These are phyloP conservation scores for Citrus unshiu DNA, from an alignment of 345 rosid species.

Conservation along the genomic window DNA sequence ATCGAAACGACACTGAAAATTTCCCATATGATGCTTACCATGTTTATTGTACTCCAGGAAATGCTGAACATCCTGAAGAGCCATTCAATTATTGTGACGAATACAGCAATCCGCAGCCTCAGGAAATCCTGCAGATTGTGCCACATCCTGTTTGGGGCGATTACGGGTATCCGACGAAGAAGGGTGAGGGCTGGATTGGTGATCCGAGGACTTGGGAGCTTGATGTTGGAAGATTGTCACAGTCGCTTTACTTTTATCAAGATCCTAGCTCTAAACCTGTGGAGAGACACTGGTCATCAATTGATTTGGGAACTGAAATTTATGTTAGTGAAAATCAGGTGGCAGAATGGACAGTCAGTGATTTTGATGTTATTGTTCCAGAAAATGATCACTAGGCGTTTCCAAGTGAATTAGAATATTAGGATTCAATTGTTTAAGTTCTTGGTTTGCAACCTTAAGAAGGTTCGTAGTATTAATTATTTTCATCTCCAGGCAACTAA, in stretches of 20 bases:
- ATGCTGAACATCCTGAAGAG: constrained; percentile 6
- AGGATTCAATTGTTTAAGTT: not conserved
- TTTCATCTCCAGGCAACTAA: not conserved
- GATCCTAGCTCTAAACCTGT: constrained; percentile 4
- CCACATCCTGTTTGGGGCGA: constrained; percentile 13
- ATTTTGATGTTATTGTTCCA: constrained; percentile 4
- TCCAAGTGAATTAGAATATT: not conserved
- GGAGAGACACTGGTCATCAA: constrained; percentile 11
- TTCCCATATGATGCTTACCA: constrained; percentile 9
- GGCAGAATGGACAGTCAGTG: constrained; percentile 6
- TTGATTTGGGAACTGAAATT: constrained; percentile 15
- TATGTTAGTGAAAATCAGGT: constrained; percentile 2
- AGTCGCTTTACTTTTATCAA: constrained; percentile 6
- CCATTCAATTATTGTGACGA: constrained; percentile 4
- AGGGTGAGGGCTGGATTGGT: constrained; percentile 14
- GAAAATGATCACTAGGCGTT: not conserved
- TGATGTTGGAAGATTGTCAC: constrained; percentile 11
- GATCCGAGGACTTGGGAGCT: constrained; percentile 16
- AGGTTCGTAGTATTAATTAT: not conserved
- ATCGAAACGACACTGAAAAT: not conserved
- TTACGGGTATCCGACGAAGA: constrained; percentile 6
- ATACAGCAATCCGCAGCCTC: constrained; percentile 16
- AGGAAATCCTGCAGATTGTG: constrained; percentile 17
- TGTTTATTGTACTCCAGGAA: constrained; percentile 8
- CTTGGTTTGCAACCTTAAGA: not conserved